A percentile compares a stretch with the other conserved stretches of the same genome.
These are phyloP conservation scores for Murraya koenigii DNA, from an alignment of 345 rosid species.

Conservation along the genomic window DNA sequence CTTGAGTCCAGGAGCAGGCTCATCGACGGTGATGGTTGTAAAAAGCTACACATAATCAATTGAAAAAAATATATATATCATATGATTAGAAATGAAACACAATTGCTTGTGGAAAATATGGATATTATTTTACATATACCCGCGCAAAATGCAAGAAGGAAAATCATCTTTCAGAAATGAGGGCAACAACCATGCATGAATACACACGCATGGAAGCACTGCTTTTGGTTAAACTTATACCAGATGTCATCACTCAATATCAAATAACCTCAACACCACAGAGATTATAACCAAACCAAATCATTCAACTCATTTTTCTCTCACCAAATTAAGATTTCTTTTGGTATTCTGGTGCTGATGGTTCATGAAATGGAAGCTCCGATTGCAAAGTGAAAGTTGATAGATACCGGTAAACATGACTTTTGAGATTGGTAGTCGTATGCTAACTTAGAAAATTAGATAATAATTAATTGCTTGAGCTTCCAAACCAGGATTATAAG, in stretches of 20 bases:
- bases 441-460: too few relatives aligned
- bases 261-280: background rate
- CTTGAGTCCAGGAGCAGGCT: conserved; percentile 91
- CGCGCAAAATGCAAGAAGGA: background rate
- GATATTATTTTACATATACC: background rate
- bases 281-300: background rate
- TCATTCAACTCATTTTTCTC: background rate
- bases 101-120: background rate
- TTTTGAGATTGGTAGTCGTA: background rate
- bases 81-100: background rate
- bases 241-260: background rate
- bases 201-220: background rate
- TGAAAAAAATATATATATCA: background rate
- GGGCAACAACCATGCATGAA: background rate
- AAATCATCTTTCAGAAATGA: background rate
- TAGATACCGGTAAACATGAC: background rate
- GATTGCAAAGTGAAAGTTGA: background rate
- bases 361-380: background rate
- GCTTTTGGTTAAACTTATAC: background rate
- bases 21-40: conserved; percentile 83
- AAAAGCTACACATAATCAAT: conserved; percentile 48
- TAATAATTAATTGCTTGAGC: background rate
- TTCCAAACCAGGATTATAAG: too few relatives aligned
- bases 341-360: background rate
- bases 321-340: background rate